Conservation (phyloP, 345 rosid species). For the Sonneratia caseolaris region DNA sequence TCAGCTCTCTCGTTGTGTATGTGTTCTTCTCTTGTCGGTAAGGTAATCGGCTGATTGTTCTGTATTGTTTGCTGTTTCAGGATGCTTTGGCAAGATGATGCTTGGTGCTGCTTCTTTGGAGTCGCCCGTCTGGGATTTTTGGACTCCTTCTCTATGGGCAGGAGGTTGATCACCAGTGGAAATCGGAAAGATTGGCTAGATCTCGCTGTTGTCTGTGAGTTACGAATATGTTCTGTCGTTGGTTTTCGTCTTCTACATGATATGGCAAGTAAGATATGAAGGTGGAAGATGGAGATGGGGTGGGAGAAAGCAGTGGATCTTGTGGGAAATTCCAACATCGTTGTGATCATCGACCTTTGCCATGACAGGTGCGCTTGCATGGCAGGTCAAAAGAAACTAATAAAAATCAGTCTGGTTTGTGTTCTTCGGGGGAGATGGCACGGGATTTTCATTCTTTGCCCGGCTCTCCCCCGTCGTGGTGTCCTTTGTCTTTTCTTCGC, state of each 20-base stretch:
- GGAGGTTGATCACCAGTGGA: neutral
- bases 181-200: neutral
- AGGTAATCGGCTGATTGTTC: neutral
- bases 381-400: conserved; percentile 29
- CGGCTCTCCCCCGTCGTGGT: conserved; percentile 60
- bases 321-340: conserved; percentile 5
- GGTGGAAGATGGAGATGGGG: neutral
- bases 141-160: no score
- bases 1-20: neutral
- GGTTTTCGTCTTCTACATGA: neutral
- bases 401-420: conserved; percentile 29
- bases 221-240: neutral
- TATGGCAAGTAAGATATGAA: neutral
- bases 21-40: neutral
- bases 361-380: conserved; percentile 22
- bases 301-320: neutral
- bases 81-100: no score
- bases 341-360: conserved; percentile 17
- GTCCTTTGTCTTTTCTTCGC: conserved; percentile 5
- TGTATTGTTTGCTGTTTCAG: no score
- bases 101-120: neutral
- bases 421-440: conserved; percentile 76
- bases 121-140: neutral
- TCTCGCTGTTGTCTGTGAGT: neutral
- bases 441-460: conserved; percentile 38